Evolutionary conservation across 768 basidiomycete genomes (phyloP).

Genomic region (Amanita muscaria): DNA sequence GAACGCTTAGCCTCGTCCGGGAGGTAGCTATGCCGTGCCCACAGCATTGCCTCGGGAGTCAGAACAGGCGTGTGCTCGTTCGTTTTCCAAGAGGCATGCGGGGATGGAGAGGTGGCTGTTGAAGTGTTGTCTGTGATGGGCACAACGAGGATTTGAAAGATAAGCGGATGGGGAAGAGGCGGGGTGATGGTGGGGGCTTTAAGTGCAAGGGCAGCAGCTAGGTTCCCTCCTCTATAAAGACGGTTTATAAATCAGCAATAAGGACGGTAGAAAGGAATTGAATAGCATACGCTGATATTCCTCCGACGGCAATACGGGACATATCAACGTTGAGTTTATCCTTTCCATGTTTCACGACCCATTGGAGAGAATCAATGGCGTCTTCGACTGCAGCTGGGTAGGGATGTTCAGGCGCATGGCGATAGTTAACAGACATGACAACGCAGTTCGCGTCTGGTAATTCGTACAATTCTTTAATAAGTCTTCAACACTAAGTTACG

Average conservation of each 20-base stretch:
- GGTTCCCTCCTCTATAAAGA: slow-evolving; percentile 63
- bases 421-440: slow-evolving; percentile 60
- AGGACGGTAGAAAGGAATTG: neutral
- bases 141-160: too few relatives aligned
- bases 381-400: slow-evolving; percentile 70
- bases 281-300: slow-evolving; percentile 61
- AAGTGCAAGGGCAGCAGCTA: slow-evolving; percentile 57
- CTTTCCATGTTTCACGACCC: slow-evolving; percentile 45
- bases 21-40: slow-evolving; percentile 65
- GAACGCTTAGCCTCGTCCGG: slow-evolving; percentile 52
- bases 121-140: slow-evolving; percentile 71
- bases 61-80: slow-evolving; percentile 55
- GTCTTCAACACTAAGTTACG: neutral
- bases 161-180: too few relatives aligned
- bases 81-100: slow-evolving; percentile 39
- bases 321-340: slow-evolving; percentile 38
- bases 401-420: slow-evolving; percentile 60
- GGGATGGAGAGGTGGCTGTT: slow-evolving; percentile 13
- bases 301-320: slow-evolving; percentile 55
- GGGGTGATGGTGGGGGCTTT: slow-evolving; percentile 42
- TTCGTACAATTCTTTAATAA: too few relatives aligned
- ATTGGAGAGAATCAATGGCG: slow-evolving; percentile 55
- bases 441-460: slow-evolving; percentile 57
- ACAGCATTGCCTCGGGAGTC: slow-evolving; percentile 54
- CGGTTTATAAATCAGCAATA: too few relatives aligned